Conservation (phyloP, 78 protist species). For the Polysphondylium violaceum region DNA sequence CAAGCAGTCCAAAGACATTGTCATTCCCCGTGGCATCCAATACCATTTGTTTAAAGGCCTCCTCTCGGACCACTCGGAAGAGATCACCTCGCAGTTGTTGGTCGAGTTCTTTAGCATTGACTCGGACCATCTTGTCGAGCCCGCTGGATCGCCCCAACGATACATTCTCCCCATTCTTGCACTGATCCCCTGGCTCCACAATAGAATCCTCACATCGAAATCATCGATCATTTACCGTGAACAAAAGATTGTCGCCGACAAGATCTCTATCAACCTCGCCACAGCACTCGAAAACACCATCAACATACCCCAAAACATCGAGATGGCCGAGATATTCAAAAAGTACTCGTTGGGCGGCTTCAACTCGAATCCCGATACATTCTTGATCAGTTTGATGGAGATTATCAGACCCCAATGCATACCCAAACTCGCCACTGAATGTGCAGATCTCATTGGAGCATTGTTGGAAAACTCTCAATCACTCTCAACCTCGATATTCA, state of each 20-base stretch:
- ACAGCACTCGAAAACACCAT: neutral
- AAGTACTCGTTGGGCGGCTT: slow-evolving; percentile 44
- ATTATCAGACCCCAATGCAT: slow-evolving; percentile 9
- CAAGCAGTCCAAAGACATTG: slow-evolving; percentile 10
- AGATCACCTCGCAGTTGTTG: slow-evolving; percentile 19
- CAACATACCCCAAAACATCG: neutral
- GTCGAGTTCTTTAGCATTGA: slow-evolving; percentile 5
- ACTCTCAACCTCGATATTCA: slow-evolving; percentile 34
- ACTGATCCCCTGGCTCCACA: slow-evolving; percentile 60
- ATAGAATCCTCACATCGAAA: slow-evolving; percentile 51
- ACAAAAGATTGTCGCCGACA: slow-evolving; percentile 37
- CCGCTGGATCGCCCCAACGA: slow-evolving; percentile 35
- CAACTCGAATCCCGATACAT: slow-evolving; percentile 62
- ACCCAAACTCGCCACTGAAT: slow-evolving; percentile 46
- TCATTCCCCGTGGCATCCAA: slow-evolving; percentile 60
- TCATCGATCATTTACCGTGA: slow-evolving; percentile 63
- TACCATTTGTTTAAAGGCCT: slow-evolving; percentile 70
- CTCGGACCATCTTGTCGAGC: slow-evolving; percentile 2
- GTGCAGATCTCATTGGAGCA: slow-evolving; percentile 50
- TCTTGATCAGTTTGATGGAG: slow-evolving; percentile 9
- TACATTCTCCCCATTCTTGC: slow-evolving; percentile 43
- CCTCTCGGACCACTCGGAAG: slow-evolving; percentile 29
- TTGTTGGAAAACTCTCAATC: slow-evolving; percentile 34
- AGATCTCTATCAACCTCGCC: slow-evolving; percentile 8
- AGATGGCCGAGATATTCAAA: slow-evolving; percentile 14